These are phyloP conservation scores for Cornus controversa DNA, from an alignment of 148 eudicot genomes.

Conservation along the genomic window DNA sequence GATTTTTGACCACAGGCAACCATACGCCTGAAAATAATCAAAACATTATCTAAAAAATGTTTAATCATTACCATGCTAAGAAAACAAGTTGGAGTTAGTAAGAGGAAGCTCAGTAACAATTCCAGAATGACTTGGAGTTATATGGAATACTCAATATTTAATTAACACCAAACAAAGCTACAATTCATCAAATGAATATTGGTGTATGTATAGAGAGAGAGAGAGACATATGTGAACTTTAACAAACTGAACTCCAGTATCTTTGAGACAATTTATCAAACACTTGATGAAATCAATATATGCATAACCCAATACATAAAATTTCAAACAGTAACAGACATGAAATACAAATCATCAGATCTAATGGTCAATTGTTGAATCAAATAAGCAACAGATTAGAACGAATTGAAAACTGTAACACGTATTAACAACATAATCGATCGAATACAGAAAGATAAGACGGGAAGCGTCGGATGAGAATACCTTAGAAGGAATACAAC, in stretches of 20 bases:
- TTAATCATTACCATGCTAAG: not conserved
- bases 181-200: too few species aligned
- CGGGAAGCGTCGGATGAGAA: not conserved
- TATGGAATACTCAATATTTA: too few species aligned
- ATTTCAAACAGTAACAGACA: not conserved
- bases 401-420: not conserved
- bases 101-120: not conserved
- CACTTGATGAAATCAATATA: not conserved
- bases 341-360: not conserved
- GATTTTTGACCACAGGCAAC: too few species aligned
- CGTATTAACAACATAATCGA: not conserved
- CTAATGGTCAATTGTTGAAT: not conserved
- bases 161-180: too few species aligned
- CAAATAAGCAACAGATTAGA: not conserved
- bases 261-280: too few species aligned
- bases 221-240: too few species aligned
- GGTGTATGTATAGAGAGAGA: too few species aligned
- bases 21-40: too few species aligned
- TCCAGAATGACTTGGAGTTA: not conserved
- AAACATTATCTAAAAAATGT: too few species aligned
- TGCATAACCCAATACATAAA: too few species aligned
- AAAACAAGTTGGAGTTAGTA: not conserved
- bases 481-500: constrained; percentile 97
- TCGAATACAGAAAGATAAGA: not conserved
- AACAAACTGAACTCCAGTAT: too few species aligned